Evolutionary conservation across 176 grass and related monocot species (phyloP).

Genomic region (Rhynchospora tenuis): DNA sequence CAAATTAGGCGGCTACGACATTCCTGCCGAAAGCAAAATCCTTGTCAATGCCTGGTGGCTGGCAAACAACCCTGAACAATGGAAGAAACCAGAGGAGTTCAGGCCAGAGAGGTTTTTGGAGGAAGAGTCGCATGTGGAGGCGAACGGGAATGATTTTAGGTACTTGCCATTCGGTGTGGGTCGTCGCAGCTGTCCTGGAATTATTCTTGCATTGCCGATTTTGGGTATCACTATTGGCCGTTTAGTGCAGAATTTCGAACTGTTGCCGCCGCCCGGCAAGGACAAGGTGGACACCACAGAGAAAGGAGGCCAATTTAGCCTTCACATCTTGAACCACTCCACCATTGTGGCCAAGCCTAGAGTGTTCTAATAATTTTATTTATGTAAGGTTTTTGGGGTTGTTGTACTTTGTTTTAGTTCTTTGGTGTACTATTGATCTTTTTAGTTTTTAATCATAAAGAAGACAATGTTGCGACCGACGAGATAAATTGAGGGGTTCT

Average conservation of each 20-base stretch:
- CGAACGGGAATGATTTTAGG: constrained; percentile 71
- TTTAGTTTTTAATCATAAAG: constrained; percentile 7
- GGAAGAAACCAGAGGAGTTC: constrained; percentile 62
- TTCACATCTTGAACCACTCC: constrained; percentile 76
- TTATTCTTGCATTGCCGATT: constrained; percentile 79
- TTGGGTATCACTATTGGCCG: constrained; percentile 73
- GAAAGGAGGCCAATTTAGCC: constrained; percentile 78
- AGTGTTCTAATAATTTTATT: constrained; percentile 17
- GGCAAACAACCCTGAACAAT: constrained; percentile 59
- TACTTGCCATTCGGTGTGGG: constrained; percentile 73
- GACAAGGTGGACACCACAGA: constrained; percentile 66
- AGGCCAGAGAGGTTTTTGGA: constrained; percentile 64
- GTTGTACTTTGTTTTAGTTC: not conserved
- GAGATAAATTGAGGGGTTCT: not conserved
- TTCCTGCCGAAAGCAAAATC: constrained; percentile 77
- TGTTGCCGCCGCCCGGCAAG: constrained; percentile 44
- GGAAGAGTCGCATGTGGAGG: constrained; percentile 70
- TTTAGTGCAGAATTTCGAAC: constrained; percentile 71
- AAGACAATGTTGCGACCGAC: not conserved
- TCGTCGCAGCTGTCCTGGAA: constrained; percentile 66
- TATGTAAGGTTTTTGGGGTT: not conserved
- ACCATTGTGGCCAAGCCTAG: constrained; percentile 63
- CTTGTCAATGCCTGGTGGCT: constrained; percentile 83
- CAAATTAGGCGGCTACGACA: constrained; percentile 63
- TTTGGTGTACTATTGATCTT: constrained; percentile 5